Evolutionary conservation across 352 stramenopile species (phyloP).

Genomic region (Phytophthora cryptogea): DNA sequence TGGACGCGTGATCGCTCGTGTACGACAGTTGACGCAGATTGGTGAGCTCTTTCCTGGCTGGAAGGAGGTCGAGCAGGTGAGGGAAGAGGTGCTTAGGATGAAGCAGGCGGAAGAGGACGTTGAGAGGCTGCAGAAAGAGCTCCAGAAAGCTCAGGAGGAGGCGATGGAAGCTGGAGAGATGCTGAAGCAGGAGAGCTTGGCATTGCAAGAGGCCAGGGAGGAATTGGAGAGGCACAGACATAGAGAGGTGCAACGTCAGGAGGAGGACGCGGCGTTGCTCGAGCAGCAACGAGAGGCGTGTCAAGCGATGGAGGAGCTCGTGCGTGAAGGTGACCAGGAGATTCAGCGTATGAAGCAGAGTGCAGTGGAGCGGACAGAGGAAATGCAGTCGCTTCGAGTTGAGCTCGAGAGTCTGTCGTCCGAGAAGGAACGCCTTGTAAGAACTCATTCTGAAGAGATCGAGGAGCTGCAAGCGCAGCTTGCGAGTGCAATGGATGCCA

Average conservation of each 20-base stretch:
- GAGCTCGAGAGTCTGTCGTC: constrained; percentile 30
- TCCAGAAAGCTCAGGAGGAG: constrained; percentile 33
- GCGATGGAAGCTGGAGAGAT: constrained; percentile 33
- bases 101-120: constrained; percentile 8
- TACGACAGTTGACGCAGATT: constrained; percentile 27
- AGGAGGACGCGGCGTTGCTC: constrained; percentile 45
- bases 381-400: constrained; percentile 34
- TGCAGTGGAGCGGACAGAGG: constrained; percentile 31
- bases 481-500: constrained; percentile 24
- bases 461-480: constrained; percentile 36
- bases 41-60: constrained; percentile 20
- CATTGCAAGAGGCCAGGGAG: constrained; percentile 39
- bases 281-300: constrained; percentile 46
- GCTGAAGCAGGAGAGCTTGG: constrained; percentile 41
- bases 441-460: constrained; percentile 23
- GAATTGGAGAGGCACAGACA: constrained; percentile 38
- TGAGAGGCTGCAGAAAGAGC: constrained; percentile 14
- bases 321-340: constrained; percentile 50
- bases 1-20: constrained; percentile 11
- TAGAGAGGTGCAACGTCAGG: constrained; percentile 34
- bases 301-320: constrained; percentile 47
- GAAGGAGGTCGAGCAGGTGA: constrained; percentile 16
- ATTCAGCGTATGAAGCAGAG: constrained; percentile 42
- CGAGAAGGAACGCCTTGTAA: constrained; percentile 28
- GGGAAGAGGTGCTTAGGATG: no score